phyloP scores from a whole-genome alignment of 768 basidiomycete species.

The Lactarius akahatsu region DNA sequence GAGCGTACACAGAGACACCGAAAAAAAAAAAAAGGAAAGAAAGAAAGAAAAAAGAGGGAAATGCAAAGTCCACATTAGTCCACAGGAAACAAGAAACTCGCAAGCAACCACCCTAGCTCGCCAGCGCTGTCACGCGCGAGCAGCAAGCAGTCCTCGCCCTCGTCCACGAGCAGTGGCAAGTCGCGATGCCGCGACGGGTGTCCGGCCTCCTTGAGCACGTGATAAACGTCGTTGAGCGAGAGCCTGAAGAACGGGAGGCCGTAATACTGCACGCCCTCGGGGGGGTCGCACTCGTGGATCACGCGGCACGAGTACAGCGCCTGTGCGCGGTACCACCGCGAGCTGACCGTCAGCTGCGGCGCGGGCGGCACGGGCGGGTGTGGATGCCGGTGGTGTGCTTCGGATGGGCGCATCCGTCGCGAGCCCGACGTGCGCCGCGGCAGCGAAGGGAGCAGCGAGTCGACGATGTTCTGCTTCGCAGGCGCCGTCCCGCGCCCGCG shows the following conservation, averaged over 20 bases:
- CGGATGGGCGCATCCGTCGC: slow-evolving; percentile 15
- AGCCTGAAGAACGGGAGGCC: slow-evolving; percentile 76
- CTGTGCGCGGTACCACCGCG: slow-evolving; percentile 27
- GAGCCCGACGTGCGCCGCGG: slow-evolving; percentile 22
- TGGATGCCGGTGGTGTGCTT: slow-evolving; percentile 27
- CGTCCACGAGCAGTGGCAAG: slow-evolving; percentile 76
- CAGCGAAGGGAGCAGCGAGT: slow-evolving; percentile 13
- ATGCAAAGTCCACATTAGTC: slow-evolving; percentile 35
- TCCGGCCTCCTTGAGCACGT: slow-evolving; percentile 72
- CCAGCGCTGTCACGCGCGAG: slow-evolving; percentile 59
- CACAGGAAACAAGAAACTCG: slow-evolving; percentile 73
- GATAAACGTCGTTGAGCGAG: slow-evolving; percentile 57
- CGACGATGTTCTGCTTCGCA: slow-evolving; percentile 1
- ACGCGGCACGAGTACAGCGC: slow-evolving; percentile 67
- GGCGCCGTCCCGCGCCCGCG: not conserved
- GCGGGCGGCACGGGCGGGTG: slow-evolving; percentile 27
- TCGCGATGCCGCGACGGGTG: slow-evolving; percentile 74
- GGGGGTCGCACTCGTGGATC: slow-evolving; percentile 67
- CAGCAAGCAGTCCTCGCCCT: slow-evolving; percentile 72
- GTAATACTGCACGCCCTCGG: slow-evolving; percentile 62
- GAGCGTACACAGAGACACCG: not conserved
- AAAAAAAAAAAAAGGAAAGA: not conserved
- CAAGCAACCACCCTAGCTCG: slow-evolving; percentile 75
- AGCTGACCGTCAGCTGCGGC: slow-evolving; percentile 22
- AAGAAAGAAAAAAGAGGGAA: not conserved